Percentiles rank a stretch among this genome's conserved stretches.
phyloP scores from a whole-genome alignment of 176 grass and related monocot genomes.

The Oryza glaberrima region DNA sequence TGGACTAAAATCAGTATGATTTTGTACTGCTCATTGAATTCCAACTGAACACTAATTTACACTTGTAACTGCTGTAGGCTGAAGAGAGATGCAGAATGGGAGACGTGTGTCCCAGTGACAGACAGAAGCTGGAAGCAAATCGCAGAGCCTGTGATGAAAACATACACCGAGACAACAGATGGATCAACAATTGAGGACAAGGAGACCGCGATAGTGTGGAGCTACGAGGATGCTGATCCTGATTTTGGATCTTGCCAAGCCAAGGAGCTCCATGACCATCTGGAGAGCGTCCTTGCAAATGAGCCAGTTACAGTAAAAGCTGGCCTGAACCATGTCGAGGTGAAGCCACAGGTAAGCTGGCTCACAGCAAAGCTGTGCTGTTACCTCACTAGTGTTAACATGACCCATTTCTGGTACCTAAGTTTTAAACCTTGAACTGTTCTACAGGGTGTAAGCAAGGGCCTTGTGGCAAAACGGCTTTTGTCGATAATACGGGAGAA shows the following conservation, averaged over 20 bases:
- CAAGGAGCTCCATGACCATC: conserved; percentile 88
- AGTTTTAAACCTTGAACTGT: neutral
- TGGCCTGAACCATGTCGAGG: conserved; percentile 73
- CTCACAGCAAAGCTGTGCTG: neutral
- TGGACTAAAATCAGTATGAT: neutral
- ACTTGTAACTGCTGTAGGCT: conserved; percentile 46
- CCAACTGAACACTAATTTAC: neutral
- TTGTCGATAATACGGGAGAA: conserved; percentile 59
- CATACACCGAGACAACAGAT: conserved; percentile 89
- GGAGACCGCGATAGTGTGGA: conserved; percentile 84
- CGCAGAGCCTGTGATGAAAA: conserved; percentile 84
- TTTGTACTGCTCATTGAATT: neutral
- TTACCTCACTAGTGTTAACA: no score
- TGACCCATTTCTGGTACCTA: neutral
- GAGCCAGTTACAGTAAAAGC: conserved; percentile 90
- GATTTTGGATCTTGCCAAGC: conserved; percentile 97
- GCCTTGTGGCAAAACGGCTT: conserved; percentile 64
- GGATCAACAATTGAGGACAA: conserved; percentile 87
- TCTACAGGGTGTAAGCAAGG: conserved; percentile 81
- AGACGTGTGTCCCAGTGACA: conserved; percentile 47
- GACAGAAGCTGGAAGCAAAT: conserved; percentile 95
- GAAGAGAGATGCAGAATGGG: conserved; percentile 75
- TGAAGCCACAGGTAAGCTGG: conserved; percentile 81
- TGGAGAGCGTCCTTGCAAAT: conserved; percentile 82
- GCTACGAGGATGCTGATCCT: conserved; percentile 81